Evolutionary conservation across 148 eudicot genomes (phyloP).

Genomic region (Vaccinium darrowii): DNA sequence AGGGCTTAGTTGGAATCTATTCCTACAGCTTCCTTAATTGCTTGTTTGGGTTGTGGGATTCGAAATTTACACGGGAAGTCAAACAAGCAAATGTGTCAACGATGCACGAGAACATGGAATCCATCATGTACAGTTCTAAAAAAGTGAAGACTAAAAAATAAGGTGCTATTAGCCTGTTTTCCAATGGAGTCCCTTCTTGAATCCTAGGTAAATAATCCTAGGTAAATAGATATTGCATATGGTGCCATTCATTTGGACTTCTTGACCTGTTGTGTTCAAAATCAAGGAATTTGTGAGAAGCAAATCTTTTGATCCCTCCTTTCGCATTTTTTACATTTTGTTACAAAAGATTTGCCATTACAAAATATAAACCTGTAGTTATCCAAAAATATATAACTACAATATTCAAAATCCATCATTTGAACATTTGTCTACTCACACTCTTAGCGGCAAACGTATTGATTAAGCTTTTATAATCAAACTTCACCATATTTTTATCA

Average conservation of each 20-base stretch:
- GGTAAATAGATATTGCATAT: background rate
- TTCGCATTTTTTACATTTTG: background rate
- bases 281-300: background rate
- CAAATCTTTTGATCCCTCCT: background rate
- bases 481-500: too few relatives aligned
- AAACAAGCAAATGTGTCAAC: background rate
- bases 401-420: too few relatives aligned
- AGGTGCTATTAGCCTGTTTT: background rate
- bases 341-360: too few relatives aligned
- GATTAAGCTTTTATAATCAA: too few relatives aligned
- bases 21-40: constrained; percentile 5
- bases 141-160: background rate
- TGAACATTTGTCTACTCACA: too few relatives aligned
- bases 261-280: background rate
- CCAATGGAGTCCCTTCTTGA: background rate
- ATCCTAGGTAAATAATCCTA: background rate
- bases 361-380: too few relatives aligned
- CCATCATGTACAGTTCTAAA: background rate
- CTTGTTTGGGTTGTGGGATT: constrained; percentile 4
- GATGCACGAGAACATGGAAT: background rate
- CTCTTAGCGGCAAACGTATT: too few relatives aligned
- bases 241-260: background rate
- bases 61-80: constrained; percentile 12
- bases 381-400: too few relatives aligned
- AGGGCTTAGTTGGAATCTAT: background rate